Base-by-base conservation (phyloP, 1,139 yeast genomes). In the Blastobotrys serpentis region DNA sequence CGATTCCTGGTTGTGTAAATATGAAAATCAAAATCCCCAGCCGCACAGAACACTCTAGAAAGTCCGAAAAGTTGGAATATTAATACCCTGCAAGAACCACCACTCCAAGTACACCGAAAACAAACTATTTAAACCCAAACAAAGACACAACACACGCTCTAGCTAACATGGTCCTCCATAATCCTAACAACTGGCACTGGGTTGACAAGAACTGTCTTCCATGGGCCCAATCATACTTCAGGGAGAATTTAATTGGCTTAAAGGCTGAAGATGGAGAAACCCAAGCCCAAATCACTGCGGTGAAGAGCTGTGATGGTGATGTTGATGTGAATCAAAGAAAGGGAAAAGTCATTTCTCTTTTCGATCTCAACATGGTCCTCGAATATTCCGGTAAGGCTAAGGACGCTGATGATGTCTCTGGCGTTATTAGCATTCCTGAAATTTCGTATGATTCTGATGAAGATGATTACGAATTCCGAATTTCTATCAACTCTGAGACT, bases 271-370 rank as follows among this genome's bases (percentile, higher is more conserved):
- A 66, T 16, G 71, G 61, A 11, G 69, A 63, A 5, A 65, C 70
- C 32, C 58, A 65, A 2, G 82, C 75, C 10, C 64, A 66, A 39
- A 74, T 90, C 43, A 66, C 74, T 25, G 66, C 74, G 13, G 75
- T 89, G 11, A 80, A 87, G 16, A 76, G 86, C 5, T 77, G 90
- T 29, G 95, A 86, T 58, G 99, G 99, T 44, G 99, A 92, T 60
- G 95, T 89, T 53, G 98, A 89, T 64, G 98, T 92, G 29, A 85
- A 88, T 54, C 98, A 92, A 71, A 82, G 98, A 60, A 92, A 94
- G 69, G 98, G 99, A 16, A 90, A 92, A 66, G 95, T 92, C 37
- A 90, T 92, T 60, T 86, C 96, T 2, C 72, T 92, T 52, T 92
- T 87, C 67, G 98, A 92, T 63, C 72, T 94, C 65, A 78, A 82